Evolutionary conservation across 2,329 filamentous ascomycete genomes (phyloP), one percentile per base, ranked within the genome.

Genomic region (Venturia oleaginea): DNA sequence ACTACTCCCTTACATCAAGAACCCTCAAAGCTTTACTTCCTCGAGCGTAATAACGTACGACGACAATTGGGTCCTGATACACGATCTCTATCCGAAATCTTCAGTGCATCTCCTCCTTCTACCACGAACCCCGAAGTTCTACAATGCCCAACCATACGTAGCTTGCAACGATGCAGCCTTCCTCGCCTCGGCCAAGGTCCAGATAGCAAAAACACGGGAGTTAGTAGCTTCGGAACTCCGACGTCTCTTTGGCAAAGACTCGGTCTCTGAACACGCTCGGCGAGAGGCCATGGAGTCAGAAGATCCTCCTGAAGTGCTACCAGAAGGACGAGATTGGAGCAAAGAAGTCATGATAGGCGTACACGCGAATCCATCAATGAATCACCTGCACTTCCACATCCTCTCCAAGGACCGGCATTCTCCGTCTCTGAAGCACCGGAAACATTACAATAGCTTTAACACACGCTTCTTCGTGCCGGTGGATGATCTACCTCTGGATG

Each of bases 381-480:
- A 84, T 67, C 91, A 97, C 74, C 73, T 97, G 64, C 94, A 99
- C 76, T 81, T 97, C 4, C 94, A 99, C 75, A 85, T 97, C 37
- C 77, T 97, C 65, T 91, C 89, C 46, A 80, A 85, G 22, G 94
- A 99, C 73, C 88, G 90, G 81, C 81, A 85, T 70, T 91, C 88
- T 43, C 81, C 84, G 13, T 82, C 81, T 57, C 69, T 97, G 75
- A 90, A 87, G 76, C 86, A 93, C 72, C 82, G 86, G 68, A 93
- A 92, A 74, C 94, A 97, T 76, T 97, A 97, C 77, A 91, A 94
- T 72, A 94, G 89, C 68, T 97, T 97, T 76, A 86, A 84, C 38
- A 95, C 92, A 62, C 83, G 84, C 3, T 99, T 97, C 73, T 84
- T 99, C 27, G 84, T 97, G 15, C 80, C 83, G 19, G 71, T 97